These are phyloP conservation scores for Trametes punicea DNA, from an alignment of 768 basidiomycete genomes.

Conservation along the genomic window DNA sequence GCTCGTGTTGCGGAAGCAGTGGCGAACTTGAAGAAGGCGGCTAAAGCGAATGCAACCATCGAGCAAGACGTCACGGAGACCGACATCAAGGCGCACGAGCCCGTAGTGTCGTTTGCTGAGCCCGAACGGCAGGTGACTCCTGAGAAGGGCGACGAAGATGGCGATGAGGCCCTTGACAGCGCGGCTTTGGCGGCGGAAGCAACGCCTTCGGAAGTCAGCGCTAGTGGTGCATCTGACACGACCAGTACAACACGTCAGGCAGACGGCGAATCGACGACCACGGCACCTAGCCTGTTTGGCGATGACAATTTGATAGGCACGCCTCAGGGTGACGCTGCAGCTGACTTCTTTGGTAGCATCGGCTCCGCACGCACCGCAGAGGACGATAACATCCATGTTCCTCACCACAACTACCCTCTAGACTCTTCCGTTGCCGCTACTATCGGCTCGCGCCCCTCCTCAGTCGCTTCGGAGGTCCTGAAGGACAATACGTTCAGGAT, in stretches of 20 bases:
- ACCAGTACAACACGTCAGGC: constrained; percentile 52
- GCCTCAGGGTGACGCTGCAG: constrained; percentile 60
- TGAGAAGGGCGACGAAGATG: constrained; percentile 42
- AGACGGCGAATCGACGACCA: constrained; percentile 79
- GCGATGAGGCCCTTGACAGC: constrained; percentile 31
- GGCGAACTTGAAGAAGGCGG: constrained; percentile 57
- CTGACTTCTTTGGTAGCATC: constrained; percentile 89
- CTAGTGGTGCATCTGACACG: constrained; percentile 51
- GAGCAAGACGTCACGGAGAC: constrained; percentile 34
- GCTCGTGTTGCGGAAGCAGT: constrained; percentile 79
- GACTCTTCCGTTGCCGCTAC: constrained; percentile 96
- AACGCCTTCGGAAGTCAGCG: constrained; percentile 74
- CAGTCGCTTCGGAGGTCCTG: constrained; percentile 66
- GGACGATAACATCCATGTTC: constrained; percentile 52
- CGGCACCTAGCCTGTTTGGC: constrained; percentile 83
- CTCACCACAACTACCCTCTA: constrained; percentile 73
- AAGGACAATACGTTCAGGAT: constrained; percentile 88
- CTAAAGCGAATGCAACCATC: constrained; percentile 25
- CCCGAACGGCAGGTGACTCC: constrained; percentile 49
- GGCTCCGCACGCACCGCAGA: constrained; percentile 47
- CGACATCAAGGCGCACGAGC: constrained; percentile 53
- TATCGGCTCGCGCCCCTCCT: constrained; percentile 86
- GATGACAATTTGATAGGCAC: constrained; percentile 66
- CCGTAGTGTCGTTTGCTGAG: constrained; percentile 83
- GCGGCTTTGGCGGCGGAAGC: constrained; percentile 44